These are phyloP conservation scores for Zoysia pacifica DNA, from an alignment of 176 grass and related monocot genomes.

Conservation along the genomic window DNA sequence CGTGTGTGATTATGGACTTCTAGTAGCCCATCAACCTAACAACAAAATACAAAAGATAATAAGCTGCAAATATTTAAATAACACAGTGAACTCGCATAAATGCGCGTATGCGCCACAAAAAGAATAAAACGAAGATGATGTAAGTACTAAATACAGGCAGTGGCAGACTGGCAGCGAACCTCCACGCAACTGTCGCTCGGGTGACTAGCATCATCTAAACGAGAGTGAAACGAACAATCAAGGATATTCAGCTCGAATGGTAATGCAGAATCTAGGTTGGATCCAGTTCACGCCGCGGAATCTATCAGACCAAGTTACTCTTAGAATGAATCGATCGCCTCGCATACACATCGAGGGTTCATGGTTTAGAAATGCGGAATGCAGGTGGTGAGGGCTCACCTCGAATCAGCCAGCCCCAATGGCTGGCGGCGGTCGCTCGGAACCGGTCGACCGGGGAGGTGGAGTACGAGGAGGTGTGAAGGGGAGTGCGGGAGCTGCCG, in stretches of 20 bases:
- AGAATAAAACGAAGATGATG: not conserved
- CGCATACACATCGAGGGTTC: not conserved
- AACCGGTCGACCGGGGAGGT: no score
- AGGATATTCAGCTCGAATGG: not conserved
- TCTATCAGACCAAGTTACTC: not conserved
- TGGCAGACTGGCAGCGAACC: not conserved
- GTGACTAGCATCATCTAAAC: not conserved
- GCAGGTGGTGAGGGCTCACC: conserved; percentile 22
- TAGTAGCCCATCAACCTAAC: not conserved
- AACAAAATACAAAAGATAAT: not conserved
- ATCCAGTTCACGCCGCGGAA: not conserved
- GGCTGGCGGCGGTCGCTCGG: not conserved
- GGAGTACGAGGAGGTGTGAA: no score
- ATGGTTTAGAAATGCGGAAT: not conserved
- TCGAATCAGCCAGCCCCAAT: not conserved
- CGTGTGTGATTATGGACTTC: not conserved
- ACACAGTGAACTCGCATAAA: not conserved
- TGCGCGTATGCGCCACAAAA: not conserved
- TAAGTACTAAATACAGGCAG: no score
- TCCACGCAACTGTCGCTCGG: not conserved
- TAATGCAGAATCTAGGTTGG: not conserved
- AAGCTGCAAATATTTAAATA: not conserved
- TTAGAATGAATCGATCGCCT: not conserved
- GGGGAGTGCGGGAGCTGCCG: not conserved
- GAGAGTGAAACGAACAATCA: not conserved